A percentile compares a stretch with the other conserved stretches of the same genome.
Evolutionary conservation across 805 yeast genomes (phyloP).

Genomic region (Yamadazyma olivae): DNA sequence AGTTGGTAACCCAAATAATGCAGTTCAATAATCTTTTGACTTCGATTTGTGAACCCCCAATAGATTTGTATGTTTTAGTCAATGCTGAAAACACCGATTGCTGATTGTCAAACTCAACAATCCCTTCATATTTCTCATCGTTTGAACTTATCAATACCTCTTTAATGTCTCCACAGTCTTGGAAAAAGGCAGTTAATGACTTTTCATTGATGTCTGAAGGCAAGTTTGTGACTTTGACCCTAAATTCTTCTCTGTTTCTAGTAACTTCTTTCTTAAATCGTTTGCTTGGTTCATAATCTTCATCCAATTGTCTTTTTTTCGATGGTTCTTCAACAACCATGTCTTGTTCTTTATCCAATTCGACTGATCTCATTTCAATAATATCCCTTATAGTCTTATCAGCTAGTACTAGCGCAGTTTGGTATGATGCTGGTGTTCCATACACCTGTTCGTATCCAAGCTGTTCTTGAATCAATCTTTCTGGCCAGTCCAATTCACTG

Average conservation of each 20-base stretch:
- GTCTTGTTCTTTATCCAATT: conserved; percentile 1
- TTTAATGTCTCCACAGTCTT: conserved; percentile 57
- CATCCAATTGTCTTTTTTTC: conserved; percentile 1
- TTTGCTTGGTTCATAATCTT: conserved; percentile 4
- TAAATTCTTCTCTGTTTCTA: conserved; percentile 58
- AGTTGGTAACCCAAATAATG: conserved; percentile 73
- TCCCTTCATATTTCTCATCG: conserved; percentile 34
- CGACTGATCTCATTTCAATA: conserved; percentile 2
- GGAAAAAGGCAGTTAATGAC: conserved; percentile 43
- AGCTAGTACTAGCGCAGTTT: conserved; percentile 20
- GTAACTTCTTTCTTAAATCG: conserved; percentile 1
- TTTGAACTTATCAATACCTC: conserved; percentile 25
- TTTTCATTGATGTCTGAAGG: conserved; percentile 37
- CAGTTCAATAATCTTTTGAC: conserved; percentile 46
- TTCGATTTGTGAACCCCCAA: conserved; percentile 40
- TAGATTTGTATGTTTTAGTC: conserved; percentile 52
- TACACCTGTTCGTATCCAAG: conserved; percentile 30
- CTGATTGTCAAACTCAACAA: conserved; percentile 54
- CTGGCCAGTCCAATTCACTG: conserved; percentile 47
- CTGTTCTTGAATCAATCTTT: conserved; percentile 45
- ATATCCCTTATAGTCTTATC: conserved; percentile 18
- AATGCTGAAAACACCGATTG: conserved; percentile 54
- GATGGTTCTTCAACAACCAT: neutral
- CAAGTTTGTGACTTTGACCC: conserved; percentile 53
- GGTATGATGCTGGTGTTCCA: conserved; percentile 25